A percentile compares a stretch with the other conserved stretches of the same genome.
Conservation (phyloP, 495 filamentous ascomycete species). For the Annulohypoxylon moriforme region DNA sequence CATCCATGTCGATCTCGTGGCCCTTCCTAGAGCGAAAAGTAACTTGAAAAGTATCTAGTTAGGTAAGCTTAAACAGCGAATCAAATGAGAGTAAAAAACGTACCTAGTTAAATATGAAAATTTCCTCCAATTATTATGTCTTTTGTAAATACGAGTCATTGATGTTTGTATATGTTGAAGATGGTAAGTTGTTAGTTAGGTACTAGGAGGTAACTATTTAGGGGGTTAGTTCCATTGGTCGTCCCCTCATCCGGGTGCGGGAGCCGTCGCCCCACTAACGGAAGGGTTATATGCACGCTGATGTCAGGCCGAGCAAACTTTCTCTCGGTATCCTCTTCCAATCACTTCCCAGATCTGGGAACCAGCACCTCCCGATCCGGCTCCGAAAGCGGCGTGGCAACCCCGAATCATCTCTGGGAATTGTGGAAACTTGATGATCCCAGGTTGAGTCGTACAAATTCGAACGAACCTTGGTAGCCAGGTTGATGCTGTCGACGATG, state of each 20-base stretch:
- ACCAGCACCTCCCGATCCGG: slow-evolving; percentile 1
- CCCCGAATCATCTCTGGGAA: background rate
- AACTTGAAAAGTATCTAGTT: background rate
- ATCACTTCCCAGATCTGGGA: background rate
- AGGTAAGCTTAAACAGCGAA: background rate
- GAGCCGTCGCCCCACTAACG: slow-evolving; percentile 26
- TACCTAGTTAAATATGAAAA: too few relatives aligned
- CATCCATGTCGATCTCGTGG: slow-evolving; percentile 67
- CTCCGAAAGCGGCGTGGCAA: background rate
- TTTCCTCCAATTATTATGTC: background rate
- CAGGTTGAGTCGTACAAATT: background rate
- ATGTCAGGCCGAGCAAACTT: slow-evolving; percentile 37
- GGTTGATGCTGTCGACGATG: slow-evolving; percentile 4
- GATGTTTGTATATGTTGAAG: background rate
- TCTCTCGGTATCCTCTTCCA: slow-evolving; percentile 6
- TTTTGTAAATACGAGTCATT: background rate
- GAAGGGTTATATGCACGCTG: slow-evolving; percentile 31
- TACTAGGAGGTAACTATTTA: background rate
- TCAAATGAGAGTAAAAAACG: background rate
- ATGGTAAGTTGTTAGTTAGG: background rate
- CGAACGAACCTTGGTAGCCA: background rate
- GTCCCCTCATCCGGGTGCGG: slow-evolving; percentile 33
- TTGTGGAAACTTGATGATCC: background rate
- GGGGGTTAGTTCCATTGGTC: slow-evolving; percentile 14
- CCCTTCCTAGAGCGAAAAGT: background rate